phyloP scores from a whole-genome alignment of 78 protist genomes.

The Creolimax fragrantissima region DNA sequence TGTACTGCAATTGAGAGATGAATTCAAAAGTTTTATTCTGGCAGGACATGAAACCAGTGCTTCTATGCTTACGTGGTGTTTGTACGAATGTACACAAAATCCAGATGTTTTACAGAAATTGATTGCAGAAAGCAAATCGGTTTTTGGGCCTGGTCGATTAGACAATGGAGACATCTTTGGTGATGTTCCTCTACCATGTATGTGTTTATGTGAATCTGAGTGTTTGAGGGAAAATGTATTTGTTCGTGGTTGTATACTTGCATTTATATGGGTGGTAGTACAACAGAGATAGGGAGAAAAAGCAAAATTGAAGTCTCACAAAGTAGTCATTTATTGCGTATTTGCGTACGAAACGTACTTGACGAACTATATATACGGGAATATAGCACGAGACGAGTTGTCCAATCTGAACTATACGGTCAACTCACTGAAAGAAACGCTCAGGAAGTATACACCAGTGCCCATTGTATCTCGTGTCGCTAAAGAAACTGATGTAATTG shows the following conservation, averaged over 20 bases:
- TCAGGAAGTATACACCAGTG: conserved; percentile 3
- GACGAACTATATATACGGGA: too few relatives aligned
- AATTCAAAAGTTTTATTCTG: conserved; percentile 11
- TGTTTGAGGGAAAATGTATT: background rate
- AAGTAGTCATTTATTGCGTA: too few relatives aligned
- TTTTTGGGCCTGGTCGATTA: background rate
- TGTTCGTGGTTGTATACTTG: background rate
- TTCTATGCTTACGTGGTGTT: conserved; percentile 4
- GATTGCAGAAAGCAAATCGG: background rate
- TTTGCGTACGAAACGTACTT: too few relatives aligned
- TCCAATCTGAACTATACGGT: background rate
- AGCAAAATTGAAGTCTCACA: too few relatives aligned
- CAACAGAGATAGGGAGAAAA: too few relatives aligned
- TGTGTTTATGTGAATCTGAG: background rate
- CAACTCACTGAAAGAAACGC: background rate
- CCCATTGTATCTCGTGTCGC: background rate
- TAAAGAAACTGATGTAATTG: background rate
- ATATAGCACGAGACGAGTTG: background rate
- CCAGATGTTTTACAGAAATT: background rate
- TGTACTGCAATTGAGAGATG: conserved; percentile 8
- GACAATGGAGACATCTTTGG: background rate
- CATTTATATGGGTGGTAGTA: background rate
- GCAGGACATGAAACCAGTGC: conserved; percentile 29
- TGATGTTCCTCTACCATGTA: background rate
- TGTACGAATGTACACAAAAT: background rate